These are phyloP conservation scores for Urtica urens DNA, from an alignment of 306 rosid genomes.

Conservation along the genomic window DNA sequence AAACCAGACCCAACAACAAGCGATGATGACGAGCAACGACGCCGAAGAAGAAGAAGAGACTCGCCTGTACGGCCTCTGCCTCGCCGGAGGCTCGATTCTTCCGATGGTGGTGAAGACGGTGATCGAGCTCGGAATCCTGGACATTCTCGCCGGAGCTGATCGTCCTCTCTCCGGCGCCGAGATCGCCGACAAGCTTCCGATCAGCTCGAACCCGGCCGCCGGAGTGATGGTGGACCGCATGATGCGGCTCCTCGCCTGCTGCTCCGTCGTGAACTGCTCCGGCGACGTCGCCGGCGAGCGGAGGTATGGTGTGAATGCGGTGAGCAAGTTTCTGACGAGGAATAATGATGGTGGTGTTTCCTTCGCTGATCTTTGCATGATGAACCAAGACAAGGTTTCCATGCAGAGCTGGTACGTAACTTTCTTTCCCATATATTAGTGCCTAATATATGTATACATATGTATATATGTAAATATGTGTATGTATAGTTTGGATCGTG, in stretches of 20 bases:
- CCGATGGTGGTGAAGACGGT: constrained; percentile 82
- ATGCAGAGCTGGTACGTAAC: constrained; percentile 93
- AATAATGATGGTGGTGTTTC: constrained; percentile 88
- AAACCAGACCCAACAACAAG: too few relatives aligned
- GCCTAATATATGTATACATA: too few relatives aligned
- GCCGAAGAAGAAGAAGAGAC: constrained; percentile 96
- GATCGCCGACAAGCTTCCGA: constrained; percentile 51
- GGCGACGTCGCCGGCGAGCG: constrained; percentile 48
- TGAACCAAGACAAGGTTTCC: constrained; percentile 86
- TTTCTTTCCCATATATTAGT: neutral
- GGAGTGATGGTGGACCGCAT: constrained; percentile 59
- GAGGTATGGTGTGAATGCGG: constrained; percentile 69
- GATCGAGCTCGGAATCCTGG: constrained; percentile 64
- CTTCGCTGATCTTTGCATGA: constrained; percentile 57
- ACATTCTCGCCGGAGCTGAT: constrained; percentile 62
- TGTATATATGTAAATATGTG: too few relatives aligned
- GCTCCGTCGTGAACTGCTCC: constrained; percentile 46
- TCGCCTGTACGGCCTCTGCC: constrained; percentile 74
- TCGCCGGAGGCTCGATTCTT: constrained; percentile 68
- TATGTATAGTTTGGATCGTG: too few relatives aligned
- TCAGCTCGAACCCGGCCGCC: constrained; percentile 67
- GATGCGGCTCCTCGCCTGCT: constrained; percentile 58
- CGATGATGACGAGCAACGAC: too few relatives aligned
- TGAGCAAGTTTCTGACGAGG: constrained; percentile 64
- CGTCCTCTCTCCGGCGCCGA: constrained; percentile 38